Percentiles rank a stretch among this genome's conserved stretches.
Conservation (phyloP, 2,329 filamentous ascomycete genomes). For the Monosporascus ibericus region DNA sequence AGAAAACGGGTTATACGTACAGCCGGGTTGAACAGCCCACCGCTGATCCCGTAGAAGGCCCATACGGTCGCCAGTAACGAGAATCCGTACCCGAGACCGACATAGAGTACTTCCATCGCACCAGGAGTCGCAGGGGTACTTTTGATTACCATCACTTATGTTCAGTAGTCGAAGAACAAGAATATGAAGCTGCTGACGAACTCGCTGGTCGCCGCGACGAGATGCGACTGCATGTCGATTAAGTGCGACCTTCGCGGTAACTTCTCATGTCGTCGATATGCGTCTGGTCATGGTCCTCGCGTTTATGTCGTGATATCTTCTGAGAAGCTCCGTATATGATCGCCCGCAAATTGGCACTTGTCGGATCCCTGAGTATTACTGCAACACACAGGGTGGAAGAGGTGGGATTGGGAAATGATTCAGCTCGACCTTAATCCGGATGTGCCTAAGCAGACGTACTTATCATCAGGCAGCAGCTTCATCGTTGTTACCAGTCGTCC, state of each 20-base stretch:
- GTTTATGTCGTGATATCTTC: too few relatives aligned
- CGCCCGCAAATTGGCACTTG: too few relatives aligned
- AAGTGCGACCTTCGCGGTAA: conserved; percentile 5
- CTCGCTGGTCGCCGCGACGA: conserved; percentile 33
- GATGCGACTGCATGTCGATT: conserved; percentile 19
- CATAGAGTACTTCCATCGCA: conserved; percentile 29
- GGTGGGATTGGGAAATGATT: too few relatives aligned
- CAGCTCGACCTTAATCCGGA: too few relatives aligned
- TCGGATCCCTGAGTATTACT: too few relatives aligned
- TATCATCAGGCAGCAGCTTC: neutral
- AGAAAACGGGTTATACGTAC: conserved; percentile 17
- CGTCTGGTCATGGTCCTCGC: neutral
- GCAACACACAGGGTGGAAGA: too few relatives aligned
- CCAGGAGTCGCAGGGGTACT: conserved; percentile 6
- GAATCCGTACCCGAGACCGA: conserved; percentile 36
- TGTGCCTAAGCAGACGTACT: too few relatives aligned
- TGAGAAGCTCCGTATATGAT: too few relatives aligned
- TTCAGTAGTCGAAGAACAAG: conserved; percentile 35
- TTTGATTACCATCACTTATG: conserved; percentile 23
- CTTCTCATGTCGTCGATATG: neutral
- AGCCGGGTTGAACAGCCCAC: conserved; percentile 35
- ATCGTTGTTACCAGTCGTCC: neutral
- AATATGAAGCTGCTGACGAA: conserved; percentile 38
- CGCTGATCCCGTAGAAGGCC: conserved; percentile 43
- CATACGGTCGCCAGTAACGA: conserved; percentile 42